Percentiles rank a stretch among this genome's conserved stretches.
phyloP scores from a whole-genome alignment of 495 filamentous ascomycete species.

The Penicillium roqueforti region DNA sequence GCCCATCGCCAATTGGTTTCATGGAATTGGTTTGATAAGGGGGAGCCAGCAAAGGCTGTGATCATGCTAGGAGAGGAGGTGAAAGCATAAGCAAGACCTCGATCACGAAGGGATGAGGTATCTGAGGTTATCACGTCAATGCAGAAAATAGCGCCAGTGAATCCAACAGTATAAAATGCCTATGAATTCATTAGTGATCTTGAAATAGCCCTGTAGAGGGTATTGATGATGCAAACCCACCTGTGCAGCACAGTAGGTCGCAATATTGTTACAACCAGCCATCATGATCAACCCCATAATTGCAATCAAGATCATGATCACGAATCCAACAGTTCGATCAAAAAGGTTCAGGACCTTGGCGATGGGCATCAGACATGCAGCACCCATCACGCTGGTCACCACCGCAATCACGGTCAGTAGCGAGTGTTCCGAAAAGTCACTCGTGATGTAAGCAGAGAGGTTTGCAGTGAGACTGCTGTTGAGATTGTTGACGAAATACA shows the following conservation, averaged over 20 bases:
- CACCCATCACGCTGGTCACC: constrained; percentile 46
- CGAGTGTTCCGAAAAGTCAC: constrained; percentile 29
- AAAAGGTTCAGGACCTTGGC: constrained; percentile 65
- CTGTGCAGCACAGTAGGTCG: constrained; percentile 45
- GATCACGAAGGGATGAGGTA: constrained; percentile 53
- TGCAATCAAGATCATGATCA: constrained; percentile 32
- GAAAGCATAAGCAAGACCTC: constrained; percentile 57
- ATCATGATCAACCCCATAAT: constrained; percentile 47
- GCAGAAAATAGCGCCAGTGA: constrained; percentile 54
- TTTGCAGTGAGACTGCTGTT: constrained; percentile 17
- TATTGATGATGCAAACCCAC: constrained; percentile 18
- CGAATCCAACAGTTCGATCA: constrained; percentile 54
- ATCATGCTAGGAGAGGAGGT: constrained; percentile 49
- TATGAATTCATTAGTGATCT: not conserved
- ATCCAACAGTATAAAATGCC: constrained; percentile 50
- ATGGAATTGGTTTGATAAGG: constrained; percentile 36
- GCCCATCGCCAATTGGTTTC: constrained; percentile 56
- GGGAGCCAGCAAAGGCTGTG: constrained; percentile 39
- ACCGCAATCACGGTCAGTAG: constrained; percentile 30
- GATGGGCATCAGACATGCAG: constrained; percentile 58
- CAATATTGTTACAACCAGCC: constrained; percentile 42
- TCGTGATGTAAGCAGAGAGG: constrained; percentile 26
- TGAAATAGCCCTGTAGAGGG: not conserved
- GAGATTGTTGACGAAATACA: constrained; percentile 24
- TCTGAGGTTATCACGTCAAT: constrained; percentile 59